Evolutionary conservation across 106 monocot species (phyloP).

Genomic region (Hemerocallis citrina): DNA sequence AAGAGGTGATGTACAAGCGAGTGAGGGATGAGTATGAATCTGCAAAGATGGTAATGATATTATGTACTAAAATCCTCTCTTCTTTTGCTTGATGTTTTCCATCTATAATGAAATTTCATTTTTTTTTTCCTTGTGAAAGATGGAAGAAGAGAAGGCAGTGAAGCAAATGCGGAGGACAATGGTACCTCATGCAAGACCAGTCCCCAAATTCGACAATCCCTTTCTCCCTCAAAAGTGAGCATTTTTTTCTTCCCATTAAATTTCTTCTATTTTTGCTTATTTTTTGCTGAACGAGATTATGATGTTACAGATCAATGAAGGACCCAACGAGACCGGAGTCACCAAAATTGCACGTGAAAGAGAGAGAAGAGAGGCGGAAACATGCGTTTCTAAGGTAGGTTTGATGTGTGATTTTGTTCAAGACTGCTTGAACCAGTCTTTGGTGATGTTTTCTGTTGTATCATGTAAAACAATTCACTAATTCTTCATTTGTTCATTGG

Average conservation of each 20-base stretch:
- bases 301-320: constrained; percentile 34
- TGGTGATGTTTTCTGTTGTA: too few species aligned
- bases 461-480: too few species aligned
- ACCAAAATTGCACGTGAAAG: constrained; percentile 41
- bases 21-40: constrained; percentile 68
- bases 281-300: background rate
- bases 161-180: constrained; percentile 86
- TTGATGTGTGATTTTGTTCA: constrained; percentile 5
- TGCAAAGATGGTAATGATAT: constrained; percentile 39
- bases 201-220: constrained; percentile 74
- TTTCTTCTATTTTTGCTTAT: background rate
- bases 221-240: constrained; percentile 79
- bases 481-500: too few species aligned
- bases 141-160: constrained; percentile 82
- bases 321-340: constrained; percentile 57
- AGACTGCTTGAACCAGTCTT: constrained; percentile 21
- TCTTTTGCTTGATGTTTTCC: background rate
- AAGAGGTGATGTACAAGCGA: constrained; percentile 65
- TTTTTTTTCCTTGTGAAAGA: constrained; percentile 24
- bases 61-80: background rate
- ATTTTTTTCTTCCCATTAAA: background rate
- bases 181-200: constrained; percentile 78
- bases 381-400: constrained; percentile 36
- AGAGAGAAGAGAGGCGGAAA: constrained; percentile 30
- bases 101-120: background rate